Conservation (phyloP, 306 rosid genomes). For the Astragalus membranaceus region DNA sequence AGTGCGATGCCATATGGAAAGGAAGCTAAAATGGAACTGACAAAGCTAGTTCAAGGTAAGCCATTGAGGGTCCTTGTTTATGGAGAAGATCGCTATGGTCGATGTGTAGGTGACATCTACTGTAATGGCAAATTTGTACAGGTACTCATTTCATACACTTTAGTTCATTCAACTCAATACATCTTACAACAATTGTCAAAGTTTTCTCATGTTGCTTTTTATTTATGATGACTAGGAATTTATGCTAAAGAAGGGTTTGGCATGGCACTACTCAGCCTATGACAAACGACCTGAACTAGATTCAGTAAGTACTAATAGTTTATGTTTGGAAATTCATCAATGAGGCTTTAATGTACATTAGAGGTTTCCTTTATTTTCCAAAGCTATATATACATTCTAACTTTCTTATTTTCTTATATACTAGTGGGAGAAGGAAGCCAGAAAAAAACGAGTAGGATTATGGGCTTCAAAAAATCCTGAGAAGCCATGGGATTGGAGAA, state of each 20-base stretch:
- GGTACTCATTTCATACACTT: slow-evolving; percentile 35
- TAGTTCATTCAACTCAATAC: neutral
- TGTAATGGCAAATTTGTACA: slow-evolving; percentile 65
- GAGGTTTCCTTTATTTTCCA: neutral
- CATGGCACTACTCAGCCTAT: slow-evolving; percentile 86
- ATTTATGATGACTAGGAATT: slow-evolving; percentile 43
- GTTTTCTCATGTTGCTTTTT: slow-evolving; percentile 10
- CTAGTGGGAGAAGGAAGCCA: slow-evolving; percentile 81
- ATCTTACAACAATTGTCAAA: neutral
- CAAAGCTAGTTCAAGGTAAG: slow-evolving; percentile 57
- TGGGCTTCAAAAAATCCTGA: slow-evolving; percentile 89
- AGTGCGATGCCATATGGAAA: slow-evolving; percentile 73
- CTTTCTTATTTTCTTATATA: neutral
- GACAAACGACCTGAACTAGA: slow-evolving; percentile 68
- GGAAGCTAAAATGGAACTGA: slow-evolving; percentile 67
- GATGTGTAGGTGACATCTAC: slow-evolving; percentile 66
- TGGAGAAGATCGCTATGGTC: slow-evolving; percentile 79
- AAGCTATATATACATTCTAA: neutral
- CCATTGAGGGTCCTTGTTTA: slow-evolving; percentile 71
- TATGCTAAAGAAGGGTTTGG: slow-evolving; percentile 84
- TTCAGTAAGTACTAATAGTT: slow-evolving; percentile 29
- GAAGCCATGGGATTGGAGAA: slow-evolving; percentile 98
- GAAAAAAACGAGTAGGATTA: slow-evolving; percentile 56
- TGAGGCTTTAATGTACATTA: too few species aligned
- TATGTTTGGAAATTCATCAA: too few species aligned